A percentile compares a stretch with the other conserved stretches of the same genome.
Conservation (phyloP, 345 rosid genomes). For the Turritis glabra region DNA sequence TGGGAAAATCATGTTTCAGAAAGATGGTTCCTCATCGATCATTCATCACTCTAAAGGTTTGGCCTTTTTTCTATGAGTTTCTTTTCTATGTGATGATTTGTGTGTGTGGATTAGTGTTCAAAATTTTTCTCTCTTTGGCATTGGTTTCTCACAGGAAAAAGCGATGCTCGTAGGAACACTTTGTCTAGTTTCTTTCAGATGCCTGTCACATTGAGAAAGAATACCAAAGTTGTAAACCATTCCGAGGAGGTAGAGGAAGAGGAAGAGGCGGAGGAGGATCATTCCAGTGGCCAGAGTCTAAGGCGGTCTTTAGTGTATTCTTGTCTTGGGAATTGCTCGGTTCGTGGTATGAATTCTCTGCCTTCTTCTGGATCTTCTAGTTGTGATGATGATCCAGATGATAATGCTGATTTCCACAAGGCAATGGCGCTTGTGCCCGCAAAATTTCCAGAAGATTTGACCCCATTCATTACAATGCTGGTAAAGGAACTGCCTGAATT, state of each 20-base stretch:
- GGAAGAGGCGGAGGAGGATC: conserved; percentile 17
- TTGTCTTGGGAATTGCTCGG: conserved; percentile 48
- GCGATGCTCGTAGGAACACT: conserved; percentile 44
- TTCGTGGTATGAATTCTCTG: conserved; percentile 41
- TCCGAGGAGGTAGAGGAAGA: conserved; percentile 30
- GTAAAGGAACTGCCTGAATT: conserved; percentile 55
- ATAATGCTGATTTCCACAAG: conserved; percentile 41
- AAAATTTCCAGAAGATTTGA: conserved; percentile 43
- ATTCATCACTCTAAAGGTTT: conserved; percentile 49
- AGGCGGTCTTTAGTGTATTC: conserved; percentile 46
- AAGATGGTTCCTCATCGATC: conserved; percentile 50
- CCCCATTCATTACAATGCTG: conserved; percentile 43
- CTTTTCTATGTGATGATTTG: background rate
- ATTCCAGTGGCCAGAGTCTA: conserved; percentile 39
- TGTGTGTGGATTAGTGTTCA: background rate
- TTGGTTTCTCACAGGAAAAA: conserved; percentile 47
- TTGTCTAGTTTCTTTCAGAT: conserved; percentile 58
- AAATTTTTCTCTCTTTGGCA: background rate
- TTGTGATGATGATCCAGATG: conserved; percentile 32
- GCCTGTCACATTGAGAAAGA: conserved; percentile 49
- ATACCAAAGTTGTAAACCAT: conserved; percentile 46
- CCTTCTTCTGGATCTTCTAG: conserved; percentile 25
- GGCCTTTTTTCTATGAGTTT: background rate
- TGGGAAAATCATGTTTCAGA: conserved; percentile 71
- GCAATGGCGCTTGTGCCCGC: conserved; percentile 57